Base-by-base conservation (phyloP, 345 rosid genomes). In the Brassica cretica region DNA sequence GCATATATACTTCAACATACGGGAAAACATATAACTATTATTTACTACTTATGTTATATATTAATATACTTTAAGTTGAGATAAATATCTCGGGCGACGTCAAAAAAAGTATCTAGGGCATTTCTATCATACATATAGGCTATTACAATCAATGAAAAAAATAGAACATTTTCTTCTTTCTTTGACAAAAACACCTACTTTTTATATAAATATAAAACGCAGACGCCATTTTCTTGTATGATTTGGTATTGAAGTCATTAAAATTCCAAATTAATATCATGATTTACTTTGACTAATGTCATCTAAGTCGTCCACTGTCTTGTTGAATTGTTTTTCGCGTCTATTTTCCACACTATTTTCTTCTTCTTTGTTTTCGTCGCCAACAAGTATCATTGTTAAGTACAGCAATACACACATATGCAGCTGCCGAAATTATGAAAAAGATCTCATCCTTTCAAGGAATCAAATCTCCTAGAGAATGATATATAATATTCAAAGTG, bases 241-340 rank as follows among this genome's bases (percentile, higher is more conserved):
- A 24, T 59, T 59, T 24, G 32, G 64, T 24, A 59, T 24, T 11
- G 5, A 27, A 72, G 18, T 66, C 7, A 66, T 39, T 37, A 66
- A 66, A 18, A 65, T 3, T 1, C 10, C 2, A 66, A 66, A 21
- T 27, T 62, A 44, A 15, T 16, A 29, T 46, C 9, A 15, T 72
- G 69, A 18, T 62, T 15, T 29, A 62, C 69, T 46, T 63, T 63
- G 61, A 73, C 59, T 61, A 44, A 6, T 27, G 35, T 61, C 11
- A 60, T 61, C 68, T 15, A 72, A 41, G 69, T 73, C 70, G 39
- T 64, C 70, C 77, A 73, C 70, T 14, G 55, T 64, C 63, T 64
- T 64, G 70, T 73, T 64, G 77, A 59, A 59, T 59, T 21, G 63
- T 59, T 58, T 58, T 21, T 29, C 6, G 63, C 30, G 2, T 59